Evolutionary conservation across 2,329 filamentous ascomycete species (phyloP).

Genomic region (Didymella segeticola): DNA sequence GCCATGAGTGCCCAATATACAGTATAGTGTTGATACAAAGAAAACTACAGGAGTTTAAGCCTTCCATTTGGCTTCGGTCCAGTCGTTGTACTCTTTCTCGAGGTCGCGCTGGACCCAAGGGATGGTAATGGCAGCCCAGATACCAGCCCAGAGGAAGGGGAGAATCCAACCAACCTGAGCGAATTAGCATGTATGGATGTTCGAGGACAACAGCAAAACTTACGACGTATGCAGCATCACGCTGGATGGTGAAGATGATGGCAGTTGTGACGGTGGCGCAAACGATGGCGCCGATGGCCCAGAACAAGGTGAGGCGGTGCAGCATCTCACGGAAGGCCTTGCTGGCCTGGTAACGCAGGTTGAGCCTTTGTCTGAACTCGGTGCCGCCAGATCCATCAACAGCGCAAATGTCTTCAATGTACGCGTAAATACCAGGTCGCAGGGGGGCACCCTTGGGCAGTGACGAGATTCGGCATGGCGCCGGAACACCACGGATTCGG

Average conservation of each 20-base stretch:
- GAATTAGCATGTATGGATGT: constrained; percentile 17
- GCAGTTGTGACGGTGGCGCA: constrained; percentile 52
- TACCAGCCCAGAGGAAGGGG: constrained; percentile 58
- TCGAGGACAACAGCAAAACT: constrained; percentile 20
- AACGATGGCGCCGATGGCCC: constrained; percentile 55
- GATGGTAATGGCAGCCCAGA: constrained; percentile 56
- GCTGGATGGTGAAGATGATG: constrained; percentile 56
- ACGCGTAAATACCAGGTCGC: constrained; percentile 61
- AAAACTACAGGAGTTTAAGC: constrained; percentile 27
- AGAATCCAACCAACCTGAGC: constrained; percentile 55
- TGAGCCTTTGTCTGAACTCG: constrained; percentile 59
- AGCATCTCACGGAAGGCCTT: constrained; percentile 62
- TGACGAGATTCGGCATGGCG: constrained; percentile 60
- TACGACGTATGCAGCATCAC: constrained; percentile 58
- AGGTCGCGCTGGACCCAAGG: constrained; percentile 53
- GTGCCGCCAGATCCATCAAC: constrained; percentile 62
- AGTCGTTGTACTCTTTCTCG: constrained; percentile 44
- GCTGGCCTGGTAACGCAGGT: constrained; percentile 60
- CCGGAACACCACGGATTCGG: constrained; percentile 53
- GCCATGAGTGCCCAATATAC: constrained; percentile 6
- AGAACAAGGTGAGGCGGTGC: constrained; percentile 59
- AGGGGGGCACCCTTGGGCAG: constrained; percentile 59
- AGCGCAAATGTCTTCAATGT: constrained; percentile 62
- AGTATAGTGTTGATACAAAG: constrained; percentile 10
- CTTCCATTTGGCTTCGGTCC: constrained; percentile 49